Base-by-base conservation (phyloP, 495 filamentous ascomycete genomes). In the Penicillium steckii region DNA sequence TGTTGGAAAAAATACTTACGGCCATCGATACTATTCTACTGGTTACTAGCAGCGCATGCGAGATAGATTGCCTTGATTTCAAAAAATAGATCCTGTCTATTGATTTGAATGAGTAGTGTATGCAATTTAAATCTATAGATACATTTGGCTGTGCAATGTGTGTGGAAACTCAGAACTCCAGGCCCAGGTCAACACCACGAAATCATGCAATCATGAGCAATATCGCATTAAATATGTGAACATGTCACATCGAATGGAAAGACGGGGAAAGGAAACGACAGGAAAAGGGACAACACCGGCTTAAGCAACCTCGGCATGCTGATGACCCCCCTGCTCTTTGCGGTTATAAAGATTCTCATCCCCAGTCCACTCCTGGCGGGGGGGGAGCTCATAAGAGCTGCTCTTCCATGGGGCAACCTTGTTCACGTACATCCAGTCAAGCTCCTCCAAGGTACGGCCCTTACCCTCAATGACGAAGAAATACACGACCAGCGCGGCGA, bases 361-460 rank as follows among this genome's bases (percentile, higher is more conserved):
- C 5, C 33, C 35, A 9, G 33, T 42, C 56, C 65, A 64, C 13
- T 64, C 55, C 27, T 49, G 24, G 32, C 49, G 35, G 18, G 37
- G 46, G 3, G 69, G 71, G 18, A 74, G 56, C 46, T 64, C 60
- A 32, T 54, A 89, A 38, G 67, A 70, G 49, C 63, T 71, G 55
- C 77, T 82, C 69, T 81, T 82, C 76, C 80, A 83, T 2, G 87
- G 84, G 56, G 73, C 74, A 33, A 90, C 75, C 35, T 79, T 71
- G 42, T 83, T 58, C 43, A 89, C 70, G 57, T 91, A 93, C 88
- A 93, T 91, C 12, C 81, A 88, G 65, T 93, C 89, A 42, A 92
- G 74, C 61, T 90, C 85, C 71, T 90, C 88, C 24, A 91, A 69
- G 1, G 80, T 82, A 26, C 84, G 72, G 18, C 80, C 80, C 46